These are phyloP conservation scores for Botryosphaeria dothidea DNA, from an alignment of 2,329 filamentous ascomycete genomes.

Conservation along the genomic window DNA sequence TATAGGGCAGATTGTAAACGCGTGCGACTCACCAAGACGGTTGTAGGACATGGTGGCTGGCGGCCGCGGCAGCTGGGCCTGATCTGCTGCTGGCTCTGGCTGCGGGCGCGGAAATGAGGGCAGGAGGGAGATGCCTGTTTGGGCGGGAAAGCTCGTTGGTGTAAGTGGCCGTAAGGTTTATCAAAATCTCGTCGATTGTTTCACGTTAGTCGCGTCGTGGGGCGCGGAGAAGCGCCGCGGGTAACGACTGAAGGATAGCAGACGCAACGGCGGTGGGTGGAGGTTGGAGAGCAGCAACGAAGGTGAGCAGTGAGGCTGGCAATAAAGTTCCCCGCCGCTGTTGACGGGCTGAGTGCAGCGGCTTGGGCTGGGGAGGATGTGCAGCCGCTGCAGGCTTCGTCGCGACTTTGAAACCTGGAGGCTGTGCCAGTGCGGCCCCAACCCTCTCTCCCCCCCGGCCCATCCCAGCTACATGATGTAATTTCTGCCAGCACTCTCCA, in stretches of 20 bases:
- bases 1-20: conserved; percentile 31
- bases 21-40: conserved; percentile 46
- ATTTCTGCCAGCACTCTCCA: neutral
- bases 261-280: neutral
- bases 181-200: conserved; percentile 8
- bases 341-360: neutral
- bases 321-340: neutral
- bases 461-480: conserved; percentile 9
- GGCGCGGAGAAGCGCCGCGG: conserved; percentile 7
- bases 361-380: neutral
- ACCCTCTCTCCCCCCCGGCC: neutral
- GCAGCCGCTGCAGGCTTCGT: conserved; percentile 6
- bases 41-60: conserved; percentile 44
- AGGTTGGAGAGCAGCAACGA: neutral
- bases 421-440: neutral
- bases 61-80: conserved; percentile 4
- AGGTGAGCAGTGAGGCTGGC: neutral
- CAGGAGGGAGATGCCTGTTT: conserved; percentile 15
- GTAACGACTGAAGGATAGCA: neutral
- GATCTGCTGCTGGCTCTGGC: conserved; percentile 1
- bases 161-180: conserved; percentile 4
- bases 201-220: conserved; percentile 13
- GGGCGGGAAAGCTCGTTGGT: neutral
- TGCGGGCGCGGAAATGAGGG: conserved; percentile 13
- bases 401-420: conserved; percentile 2